Percentiles rank a stretch among this genome's conserved stretches.
phyloP scores from a whole-genome alignment of 306 rosid genomes.

The Vachellia pachyceras region DNA sequence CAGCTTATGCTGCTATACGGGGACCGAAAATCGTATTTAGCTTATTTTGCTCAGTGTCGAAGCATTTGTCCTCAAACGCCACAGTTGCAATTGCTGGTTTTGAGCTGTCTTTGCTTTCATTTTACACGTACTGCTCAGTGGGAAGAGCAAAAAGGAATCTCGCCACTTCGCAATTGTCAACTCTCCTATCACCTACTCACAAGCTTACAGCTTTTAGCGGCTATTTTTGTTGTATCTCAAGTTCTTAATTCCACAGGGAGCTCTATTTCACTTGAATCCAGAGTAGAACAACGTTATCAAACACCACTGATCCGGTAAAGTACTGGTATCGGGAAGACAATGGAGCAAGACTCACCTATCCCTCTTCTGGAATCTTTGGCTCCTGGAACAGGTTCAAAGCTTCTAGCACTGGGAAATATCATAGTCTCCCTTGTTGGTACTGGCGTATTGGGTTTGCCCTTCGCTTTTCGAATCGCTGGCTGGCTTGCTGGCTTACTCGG shows the following conservation, averaged over 20 bases:
- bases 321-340: background rate
- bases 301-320: background rate
- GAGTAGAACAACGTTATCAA: background rate
- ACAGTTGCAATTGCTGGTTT: background rate
- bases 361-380: slow-evolving; percentile 48
- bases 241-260: background rate
- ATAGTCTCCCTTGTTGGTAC: slow-evolving; percentile 68
- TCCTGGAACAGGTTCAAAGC: slow-evolving; percentile 39
- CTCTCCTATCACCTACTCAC: background rate
- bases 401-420: slow-evolving; percentile 57
- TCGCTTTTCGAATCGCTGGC: slow-evolving; percentile 57
- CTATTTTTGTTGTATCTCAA: background rate
- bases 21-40: too few species aligned
- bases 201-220: background rate
- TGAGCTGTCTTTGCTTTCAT: background rate
- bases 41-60: background rate
- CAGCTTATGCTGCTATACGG: too few species aligned
- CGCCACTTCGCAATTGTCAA: too few species aligned
- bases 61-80: background rate
- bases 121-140: background rate
- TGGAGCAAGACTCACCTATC: slow-evolving; percentile 36
- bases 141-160: background rate
- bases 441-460: slow-evolving; percentile 62
- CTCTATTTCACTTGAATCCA: background rate
- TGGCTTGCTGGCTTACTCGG: slow-evolving; percentile 81